Conservation (phyloP, 148 eudicot species). For the Bassia scoparia region DNA sequence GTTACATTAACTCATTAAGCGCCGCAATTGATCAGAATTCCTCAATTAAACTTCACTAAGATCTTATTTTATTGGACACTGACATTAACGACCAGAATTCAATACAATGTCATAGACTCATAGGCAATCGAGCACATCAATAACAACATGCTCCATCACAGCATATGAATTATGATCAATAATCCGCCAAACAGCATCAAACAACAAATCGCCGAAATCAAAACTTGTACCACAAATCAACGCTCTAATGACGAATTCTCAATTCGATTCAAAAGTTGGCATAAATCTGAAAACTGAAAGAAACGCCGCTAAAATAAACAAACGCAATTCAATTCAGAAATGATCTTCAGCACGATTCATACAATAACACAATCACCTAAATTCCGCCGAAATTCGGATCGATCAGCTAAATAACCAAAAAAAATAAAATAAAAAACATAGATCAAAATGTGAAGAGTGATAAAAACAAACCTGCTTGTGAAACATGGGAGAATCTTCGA, state of each 20-base stretch:
- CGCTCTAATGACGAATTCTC: too few relatives aligned
- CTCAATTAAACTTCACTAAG: too few relatives aligned
- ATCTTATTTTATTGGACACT: background rate
- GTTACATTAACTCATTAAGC: too few relatives aligned
- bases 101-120: background rate
- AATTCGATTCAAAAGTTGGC: background rate
- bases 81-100: background rate
- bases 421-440: too few relatives aligned
- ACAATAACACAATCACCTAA: background rate
- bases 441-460: background rate
- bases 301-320: background rate
- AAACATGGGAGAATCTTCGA: slow-evolving; percentile 73
- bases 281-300: background rate
- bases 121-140: background rate
- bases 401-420: too few relatives aligned
- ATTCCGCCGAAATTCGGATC: background rate
- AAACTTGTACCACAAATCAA: too few relatives aligned
- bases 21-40: too few relatives aligned
- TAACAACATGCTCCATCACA: background rate
- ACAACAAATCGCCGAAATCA: too few relatives aligned
- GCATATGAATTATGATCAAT: background rate
- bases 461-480: slow-evolving; percentile 48
- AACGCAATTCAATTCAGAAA: background rate
- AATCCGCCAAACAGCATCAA: background rate
- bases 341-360: background rate